phyloP scores from a whole-genome alignment of 208 protist species.

The Acanthamoeba comandoni region DNA sequence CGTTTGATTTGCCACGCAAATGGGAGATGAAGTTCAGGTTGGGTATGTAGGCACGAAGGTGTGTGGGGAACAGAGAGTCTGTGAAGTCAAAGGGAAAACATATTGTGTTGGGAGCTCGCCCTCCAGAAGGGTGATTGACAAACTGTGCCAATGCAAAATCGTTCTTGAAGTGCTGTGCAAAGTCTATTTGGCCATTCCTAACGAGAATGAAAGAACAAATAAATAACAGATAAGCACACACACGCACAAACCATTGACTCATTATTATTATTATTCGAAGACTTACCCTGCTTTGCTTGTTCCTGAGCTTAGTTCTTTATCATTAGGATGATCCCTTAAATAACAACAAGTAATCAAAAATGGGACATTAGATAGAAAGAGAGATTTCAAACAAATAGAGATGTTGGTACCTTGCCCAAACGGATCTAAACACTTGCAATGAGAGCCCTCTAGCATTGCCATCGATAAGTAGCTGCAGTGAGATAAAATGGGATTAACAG shows the following conservation, averaged over 20 bases:
- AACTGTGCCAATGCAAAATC: constrained; percentile 5
- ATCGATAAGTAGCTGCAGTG: constrained; percentile 18
- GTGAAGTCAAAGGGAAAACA: not conserved
- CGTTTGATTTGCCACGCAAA: too few species aligned
- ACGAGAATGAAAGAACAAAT: too few species aligned
- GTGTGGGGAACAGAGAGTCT: not conserved
- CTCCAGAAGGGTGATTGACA: constrained; percentile 37
- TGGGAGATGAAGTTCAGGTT: constrained; percentile 25
- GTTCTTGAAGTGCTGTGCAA: constrained; percentile 8
- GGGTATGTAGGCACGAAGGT: not conserved
- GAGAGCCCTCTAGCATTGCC: constrained; percentile 12
- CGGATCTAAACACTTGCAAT: not conserved
- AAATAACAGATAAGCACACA: too few species aligned
- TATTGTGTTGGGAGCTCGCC: not conserved
- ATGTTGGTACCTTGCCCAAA: not conserved
- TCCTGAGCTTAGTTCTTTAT: too few species aligned
- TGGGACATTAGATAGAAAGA: too few species aligned
- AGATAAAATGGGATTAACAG: not conserved
- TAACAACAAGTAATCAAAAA: too few species aligned
- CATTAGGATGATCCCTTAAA: too few species aligned
- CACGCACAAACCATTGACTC: too few species aligned
- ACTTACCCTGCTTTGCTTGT: too few species aligned
- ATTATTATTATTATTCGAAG: too few species aligned
- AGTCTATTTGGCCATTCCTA: too few species aligned
- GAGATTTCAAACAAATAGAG: too few species aligned